Conservation (phyloP, 148 eudicot species). For the Talinum fruticosum region DNA sequence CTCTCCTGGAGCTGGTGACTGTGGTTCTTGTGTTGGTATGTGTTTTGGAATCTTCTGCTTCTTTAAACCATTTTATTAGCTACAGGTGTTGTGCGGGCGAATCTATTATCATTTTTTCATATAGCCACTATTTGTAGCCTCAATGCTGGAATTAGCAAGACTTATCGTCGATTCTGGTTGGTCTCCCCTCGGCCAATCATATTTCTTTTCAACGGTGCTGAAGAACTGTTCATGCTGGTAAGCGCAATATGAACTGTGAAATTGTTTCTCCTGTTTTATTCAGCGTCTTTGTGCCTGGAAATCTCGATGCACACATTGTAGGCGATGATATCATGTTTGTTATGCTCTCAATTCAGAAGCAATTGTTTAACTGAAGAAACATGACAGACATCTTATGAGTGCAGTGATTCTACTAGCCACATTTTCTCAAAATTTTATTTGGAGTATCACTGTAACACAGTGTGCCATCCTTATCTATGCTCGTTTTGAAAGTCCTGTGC, state of each 20-base stretch:
- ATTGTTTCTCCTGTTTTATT: background rate
- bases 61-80: background rate
- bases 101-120: background rate
- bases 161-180: conserved; percentile 81
- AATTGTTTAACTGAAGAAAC: background rate
- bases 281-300: background rate
- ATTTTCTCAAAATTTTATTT: background rate
- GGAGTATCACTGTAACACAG: background rate
- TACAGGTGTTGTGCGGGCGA: background rate
- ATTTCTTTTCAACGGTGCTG: conserved; percentile 95
- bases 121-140: conserved; percentile 47
- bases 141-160: conserved; percentile 86
- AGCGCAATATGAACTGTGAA: conserved; percentile 15
- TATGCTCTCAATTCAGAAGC: background rate
- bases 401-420: background rate
- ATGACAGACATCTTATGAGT: conserved; percentile 2
- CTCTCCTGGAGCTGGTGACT: conserved; percentile 96
- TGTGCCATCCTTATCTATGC: background rate
- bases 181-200: conserved; percentile 84
- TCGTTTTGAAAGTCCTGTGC: background rate
- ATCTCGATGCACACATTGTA: background rate
- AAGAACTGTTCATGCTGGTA: conserved; percentile 98
- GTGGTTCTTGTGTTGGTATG: conserved; percentile 99
- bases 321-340: background rate
- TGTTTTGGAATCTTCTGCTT: background rate